Evolutionary conservation across 257 asterid genomes (phyloP), one percentile per base, ranked within the genome.

Genomic region (Handroanthus guayacan): DNA sequence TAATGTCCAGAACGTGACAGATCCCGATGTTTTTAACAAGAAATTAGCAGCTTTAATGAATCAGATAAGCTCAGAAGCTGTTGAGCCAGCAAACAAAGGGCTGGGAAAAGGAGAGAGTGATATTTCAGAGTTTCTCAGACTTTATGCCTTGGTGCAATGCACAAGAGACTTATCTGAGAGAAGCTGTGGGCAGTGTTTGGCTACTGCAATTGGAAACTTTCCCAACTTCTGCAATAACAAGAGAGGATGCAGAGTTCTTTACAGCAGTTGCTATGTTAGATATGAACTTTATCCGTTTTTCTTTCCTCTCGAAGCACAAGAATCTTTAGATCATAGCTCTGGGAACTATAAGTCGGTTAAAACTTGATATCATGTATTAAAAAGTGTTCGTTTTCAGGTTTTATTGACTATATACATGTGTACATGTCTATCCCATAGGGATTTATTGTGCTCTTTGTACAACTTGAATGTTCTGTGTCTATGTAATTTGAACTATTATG

Each of bases 101-200:
- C 80, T 92, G 3, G 97, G 97, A 0, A 86, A 73, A 39, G 95
- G 89, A 43, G 83, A 86, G 85, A 84, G 51, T 9, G 50, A 76
- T 2, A 6, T 89, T 6, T 82, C 91, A 1, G 41, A 74, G 2
- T 88, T 81, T 17, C 2, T 72, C 3, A 82, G 78, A 31, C 84
- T 94, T 7, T 90, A 92, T 16, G 95, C 82, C 0, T 71, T 92
- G 92, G 94, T 80, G 75, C 99, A 94, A 56, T 94, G 97, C 93
- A 89, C 89, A 0, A 67, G 94, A 58, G 97, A 90, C 67, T 54
- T 94, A 5, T 75, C 93, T 2, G 62, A 51, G 14, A 9, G 79
- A 13, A 78, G 71, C 48, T 92, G 97, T n/a, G 86, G 92, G 43
- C 91, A 87, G 75, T 94, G 99, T 71, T 11, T 94, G 80, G 80